phyloP scores from a whole-genome alignment of 169 alveolate genomes.

The Eimeria tenella region DNA sequence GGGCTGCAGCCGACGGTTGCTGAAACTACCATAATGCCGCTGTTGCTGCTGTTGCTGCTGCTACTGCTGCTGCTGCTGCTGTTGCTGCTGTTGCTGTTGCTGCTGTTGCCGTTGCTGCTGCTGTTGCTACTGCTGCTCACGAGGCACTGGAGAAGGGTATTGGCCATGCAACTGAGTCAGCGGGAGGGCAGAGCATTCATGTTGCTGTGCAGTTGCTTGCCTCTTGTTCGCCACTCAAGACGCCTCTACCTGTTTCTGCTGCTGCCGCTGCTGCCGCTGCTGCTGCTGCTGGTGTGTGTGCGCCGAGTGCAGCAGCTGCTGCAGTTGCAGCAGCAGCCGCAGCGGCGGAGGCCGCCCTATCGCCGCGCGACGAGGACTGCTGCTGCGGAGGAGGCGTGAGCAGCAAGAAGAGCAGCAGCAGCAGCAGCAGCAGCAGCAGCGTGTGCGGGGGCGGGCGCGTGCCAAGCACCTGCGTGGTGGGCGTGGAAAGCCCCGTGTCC shows the following conservation, averaged over 20 bases:
- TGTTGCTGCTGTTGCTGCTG: not conserved
- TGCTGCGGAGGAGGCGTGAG: not conserved
- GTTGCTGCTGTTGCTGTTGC: not conserved
- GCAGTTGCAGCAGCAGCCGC: constrained; percentile 27
- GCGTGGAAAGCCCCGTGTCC: not conserved
- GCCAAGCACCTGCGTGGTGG: not conserved
- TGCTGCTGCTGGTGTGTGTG: not conserved
- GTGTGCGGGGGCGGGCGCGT: not conserved
- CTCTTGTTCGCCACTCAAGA: not conserved
- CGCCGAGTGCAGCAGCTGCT: not conserved
- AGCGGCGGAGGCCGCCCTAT: not conserved
- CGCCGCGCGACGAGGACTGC: not conserved
- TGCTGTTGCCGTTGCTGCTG: not conserved
- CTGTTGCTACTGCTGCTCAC: not conserved
- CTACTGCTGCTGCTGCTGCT: not conserved
- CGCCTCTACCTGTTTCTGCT: not conserved
- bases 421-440: not conserved
- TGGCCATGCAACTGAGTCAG: too few relatives aligned
- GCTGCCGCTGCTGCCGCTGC: not conserved
- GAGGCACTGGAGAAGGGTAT: too few relatives aligned
- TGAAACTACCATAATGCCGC: not conserved
- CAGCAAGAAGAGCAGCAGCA: constrained; percentile 9
- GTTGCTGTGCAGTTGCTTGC: not conserved
- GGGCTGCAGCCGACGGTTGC: too few relatives aligned
- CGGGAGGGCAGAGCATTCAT: too few relatives aligned